Base-by-base conservation (phyloP, 129 eudicot genomes). In the Smallanthus sonchifolius region DNA sequence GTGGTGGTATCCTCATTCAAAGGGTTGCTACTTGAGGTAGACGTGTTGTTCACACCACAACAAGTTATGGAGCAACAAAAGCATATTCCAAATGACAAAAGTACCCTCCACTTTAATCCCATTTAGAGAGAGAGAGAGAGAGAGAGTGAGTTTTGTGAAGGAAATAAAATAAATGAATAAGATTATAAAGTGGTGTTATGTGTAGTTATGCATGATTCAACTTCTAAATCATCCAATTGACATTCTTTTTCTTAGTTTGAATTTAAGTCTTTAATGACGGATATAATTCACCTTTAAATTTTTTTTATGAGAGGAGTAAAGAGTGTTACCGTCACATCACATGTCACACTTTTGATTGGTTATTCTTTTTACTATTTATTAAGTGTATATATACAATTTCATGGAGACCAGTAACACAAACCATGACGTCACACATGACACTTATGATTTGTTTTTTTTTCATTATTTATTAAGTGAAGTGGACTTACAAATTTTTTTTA, bases 31-130 rank as follows among this genome's bases (percentile, higher is more conserved):
- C 49, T 72, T 59, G 75, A 49, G 10, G 16, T 68, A 24, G 37
- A 16, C n/a, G 59, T 63, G 36, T 20, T 24, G 20, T 67, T 70
- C 28, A 55, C 28, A 56, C 43, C 75, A 36, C 67, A 73, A 70
- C 73, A 55, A 54, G 19, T 63, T 44, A 68, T 32, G 56, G 37
- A 19, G 30, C 74, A 59, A 40, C 4, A 77, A 40, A 70, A 47
- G 73, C 43, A 73, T 65, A 76, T 51, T 32, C 70, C 69, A 79
- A 85, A 39, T 75, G 80, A 79, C 74, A 82, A 38, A 32, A 69
- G 5, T 69, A 70, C 56, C 67, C 75, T 54, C 81, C 75, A 60
- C 69, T 65, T 78, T 47, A 81, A 36, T 70, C 65, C 77, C 88
- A 81, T 85, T 60, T 64, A 11, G 47, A 7, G 16, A n/a, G 15